Base-by-base conservation (phyloP, 139 green algal genomes). In the Volvox africanus region DNA sequence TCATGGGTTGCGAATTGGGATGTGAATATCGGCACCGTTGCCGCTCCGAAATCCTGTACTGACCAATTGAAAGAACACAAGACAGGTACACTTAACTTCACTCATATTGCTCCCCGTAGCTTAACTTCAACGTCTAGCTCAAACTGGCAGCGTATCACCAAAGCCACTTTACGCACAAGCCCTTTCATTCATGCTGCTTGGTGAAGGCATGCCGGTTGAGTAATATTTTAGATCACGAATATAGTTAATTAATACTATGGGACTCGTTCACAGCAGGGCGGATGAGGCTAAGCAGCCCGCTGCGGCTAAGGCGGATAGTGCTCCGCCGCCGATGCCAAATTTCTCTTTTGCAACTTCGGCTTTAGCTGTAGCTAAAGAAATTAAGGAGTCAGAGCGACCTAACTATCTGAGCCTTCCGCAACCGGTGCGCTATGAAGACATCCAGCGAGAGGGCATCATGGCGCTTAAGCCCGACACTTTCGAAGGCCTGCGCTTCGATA, bases 401-500 rank as follows among this genome's bases (percentile, higher is more conserved):
- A 87, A 95, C 80, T 97, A 97, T 55, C 73, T 95, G 61, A 84
- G 95, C 28, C 93, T 99, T 37, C 98, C 98, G 24, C 91, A 95
- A 37, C 97, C 98, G 21, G 96, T 99, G 28, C 96, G 95, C 30
- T 99, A 99, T 95, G 98, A 99, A 91, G 98, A 99, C 78, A 93
- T 99, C 77, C 95, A 98, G 86, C 92, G 96, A n/a, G 98, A 99
- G 89, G 93, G 95, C 17, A 94, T 99, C 65, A 99, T 99, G 95
- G 96, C 96, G 1, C 95, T 99, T 14, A 99, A 99, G 94, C 98
- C 98, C 1, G 98, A 99, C 61, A 82, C 97, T 16, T 99, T 99
- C 89, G 98, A 99, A 93, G 98, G 98, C 61, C 89, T 99, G 75
- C 94, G 97, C 1, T 99, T 99, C 88, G 98, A 99, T 88, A 97